Evolutionary conservation across 2,329 filamentous ascomycete species (phyloP).

Genomic region (Scedosporium minutisporum): DNA sequence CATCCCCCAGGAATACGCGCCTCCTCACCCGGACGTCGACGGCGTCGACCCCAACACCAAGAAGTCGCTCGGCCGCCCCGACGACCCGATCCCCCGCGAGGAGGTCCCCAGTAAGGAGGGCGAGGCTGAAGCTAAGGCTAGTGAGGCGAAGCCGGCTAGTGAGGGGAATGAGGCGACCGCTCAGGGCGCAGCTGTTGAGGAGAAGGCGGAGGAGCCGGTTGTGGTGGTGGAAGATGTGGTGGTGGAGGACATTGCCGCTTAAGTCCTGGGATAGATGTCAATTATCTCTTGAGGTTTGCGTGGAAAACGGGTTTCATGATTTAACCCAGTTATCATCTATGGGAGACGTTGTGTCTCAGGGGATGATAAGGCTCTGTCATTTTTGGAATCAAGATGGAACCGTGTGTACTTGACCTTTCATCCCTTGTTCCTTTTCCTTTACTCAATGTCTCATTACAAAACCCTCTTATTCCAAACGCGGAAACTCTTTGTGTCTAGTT

Average conservation of each 20-base stretch:
- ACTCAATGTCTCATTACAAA: background rate
- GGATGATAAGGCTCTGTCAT: too few species aligned
- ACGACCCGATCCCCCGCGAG: conserved; percentile 29
- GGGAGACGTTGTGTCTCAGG: too few species aligned
- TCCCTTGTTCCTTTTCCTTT: too few species aligned
- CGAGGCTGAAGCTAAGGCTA: conserved; percentile 46
- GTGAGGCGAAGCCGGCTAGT: conserved; percentile 51
- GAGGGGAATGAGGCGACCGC: conserved; percentile 49
- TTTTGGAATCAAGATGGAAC: too few species aligned
- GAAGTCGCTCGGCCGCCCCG: conserved; percentile 25
- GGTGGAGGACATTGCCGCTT: background rate
- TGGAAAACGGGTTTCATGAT: too few species aligned
- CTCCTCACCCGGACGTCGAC: conserved; percentile 52
- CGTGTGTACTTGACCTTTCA: too few species aligned
- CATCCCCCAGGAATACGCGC: conserved; percentile 24
- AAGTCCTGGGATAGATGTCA: too few species aligned
- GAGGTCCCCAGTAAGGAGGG: conserved; percentile 43
- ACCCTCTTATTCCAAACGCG: conserved; percentile 8
- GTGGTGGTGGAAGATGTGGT: background rate
- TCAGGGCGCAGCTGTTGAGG: conserved; percentile 17
- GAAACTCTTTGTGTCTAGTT: conserved; percentile 1
- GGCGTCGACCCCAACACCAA: conserved; percentile 51
- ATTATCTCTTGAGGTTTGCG: too few species aligned
- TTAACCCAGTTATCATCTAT: too few species aligned
- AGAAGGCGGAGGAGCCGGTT: background rate